Percentiles rank a stretch among this genome's conserved stretches.
Evolutionary conservation across 306 rosid genomes (phyloP).

Genomic region (Oemleria cerasiformis): DNA sequence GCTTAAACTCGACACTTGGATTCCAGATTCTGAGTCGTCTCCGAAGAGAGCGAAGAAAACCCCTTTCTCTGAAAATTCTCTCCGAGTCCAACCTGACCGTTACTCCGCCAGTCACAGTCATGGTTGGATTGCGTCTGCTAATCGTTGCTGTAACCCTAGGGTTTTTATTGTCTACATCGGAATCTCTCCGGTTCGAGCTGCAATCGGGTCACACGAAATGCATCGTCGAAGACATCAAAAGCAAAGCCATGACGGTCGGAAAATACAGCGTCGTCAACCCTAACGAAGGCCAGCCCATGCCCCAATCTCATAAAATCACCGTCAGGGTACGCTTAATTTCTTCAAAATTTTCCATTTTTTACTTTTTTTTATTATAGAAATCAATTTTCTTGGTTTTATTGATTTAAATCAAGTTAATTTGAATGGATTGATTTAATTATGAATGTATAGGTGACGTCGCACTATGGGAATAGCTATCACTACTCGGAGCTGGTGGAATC

Average conservation of each 20-base stretch:
- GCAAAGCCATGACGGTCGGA: conserved; percentile 85
- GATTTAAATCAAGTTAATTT: neutral
- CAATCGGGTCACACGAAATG: conserved; percentile 85
- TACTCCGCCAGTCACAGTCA: neutral
- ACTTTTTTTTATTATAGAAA: conserved; percentile 7
- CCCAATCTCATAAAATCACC: conserved; percentile 69
- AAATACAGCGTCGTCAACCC: conserved; percentile 68
- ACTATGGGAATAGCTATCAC: conserved; percentile 69
- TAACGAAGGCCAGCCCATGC: conserved; percentile 61
- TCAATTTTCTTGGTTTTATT: conserved; percentile 3
- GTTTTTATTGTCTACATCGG: conserved; percentile 40
- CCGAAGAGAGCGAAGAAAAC: neutral
- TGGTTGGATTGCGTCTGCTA: conserved; percentile 15
- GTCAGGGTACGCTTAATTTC: conserved; percentile 55
- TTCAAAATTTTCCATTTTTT: neutral
- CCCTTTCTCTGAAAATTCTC: neutral
- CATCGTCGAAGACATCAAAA: conserved; percentile 82
- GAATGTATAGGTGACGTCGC: conserved; percentile 67
- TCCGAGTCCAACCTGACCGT: neutral
- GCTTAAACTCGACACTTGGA: neutral
- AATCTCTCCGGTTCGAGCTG: conserved; percentile 83
- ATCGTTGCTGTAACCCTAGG: conserved; percentile 30
- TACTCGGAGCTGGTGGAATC: conserved; percentile 57
- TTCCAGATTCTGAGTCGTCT: neutral
- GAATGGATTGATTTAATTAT: no score